Evolutionary conservation across 2,329 filamentous ascomycete genomes (phyloP), one percentile per base, ranked within the genome.

Genomic region (Pseudogymnoascus sp.): DNA sequence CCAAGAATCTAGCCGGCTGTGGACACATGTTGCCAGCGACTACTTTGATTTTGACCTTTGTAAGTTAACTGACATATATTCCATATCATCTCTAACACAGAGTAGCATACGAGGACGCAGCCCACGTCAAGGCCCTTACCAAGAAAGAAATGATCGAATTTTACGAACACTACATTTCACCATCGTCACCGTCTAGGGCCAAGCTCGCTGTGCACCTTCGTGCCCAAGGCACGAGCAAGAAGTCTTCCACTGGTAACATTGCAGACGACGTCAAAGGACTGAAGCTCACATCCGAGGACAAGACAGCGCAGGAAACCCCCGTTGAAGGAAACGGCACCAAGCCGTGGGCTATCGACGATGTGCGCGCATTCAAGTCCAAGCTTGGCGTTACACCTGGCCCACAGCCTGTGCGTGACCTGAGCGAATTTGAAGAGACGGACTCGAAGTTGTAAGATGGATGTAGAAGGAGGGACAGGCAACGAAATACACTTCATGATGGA

Each of bases 41-140:
- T 90, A 88, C 69, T 96, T 93, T 74, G 92, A 97, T 75, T 99
- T 97, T 75, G 83, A 91, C 71, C 86, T 89, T 73, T 85, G 93
- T 92, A 80, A 75, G 84, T 79, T 37, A 21, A 40, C 12, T 36
- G 26, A 61, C 29, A 34, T 63, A 21, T 23, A 21, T 16, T 40
- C 40, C 14, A 21, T 23, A 36, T 37, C 54, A 37, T 39, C 64
- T 31, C 18, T 62, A 29, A 64, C 51, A 21, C 16, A 42, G 18
- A 26, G 16, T 39, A 73, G 72, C 69, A 23, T 64, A 72, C 42
- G 82, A 84, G 57, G 93, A 97, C 72, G 93, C 91, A 7, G 85
- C 83, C 31, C 78, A 86, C 62, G 85, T 97, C 69, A 87, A 88
- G 71, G 77, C 79, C 3, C 78, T 97, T 61, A 92, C 86, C 60